Conservation (phyloP, 495 filamentous ascomycete genomes). For the Aspergillus leporis region DNA sequence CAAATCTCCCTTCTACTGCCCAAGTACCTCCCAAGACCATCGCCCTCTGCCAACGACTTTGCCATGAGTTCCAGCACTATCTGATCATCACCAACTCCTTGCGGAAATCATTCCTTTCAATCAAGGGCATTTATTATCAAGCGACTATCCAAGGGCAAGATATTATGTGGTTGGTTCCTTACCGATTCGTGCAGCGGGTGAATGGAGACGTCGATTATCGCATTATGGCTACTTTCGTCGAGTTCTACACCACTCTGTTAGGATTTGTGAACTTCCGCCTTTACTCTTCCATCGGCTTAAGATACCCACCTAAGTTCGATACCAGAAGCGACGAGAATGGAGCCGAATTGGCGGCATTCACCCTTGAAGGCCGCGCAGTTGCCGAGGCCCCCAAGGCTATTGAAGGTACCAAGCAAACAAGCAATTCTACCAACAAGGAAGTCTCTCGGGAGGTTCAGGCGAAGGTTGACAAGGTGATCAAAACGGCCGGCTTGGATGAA, state of each 20-base stretch:
- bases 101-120: conserved; percentile 93
- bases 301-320: conserved; percentile 95
- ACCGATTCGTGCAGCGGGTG: conserved; percentile 91
- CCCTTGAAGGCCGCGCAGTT: conserved; percentile 71
- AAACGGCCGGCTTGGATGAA: conserved; percentile 43
- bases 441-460: conserved; percentile 51
- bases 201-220: conserved; percentile 94
- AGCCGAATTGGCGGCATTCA: conserved; percentile 90
- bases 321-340: conserved; percentile 80
- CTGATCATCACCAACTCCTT: conserved; percentile 86
- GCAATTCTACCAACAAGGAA: conserved; percentile 44
- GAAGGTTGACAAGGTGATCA: conserved; percentile 55
- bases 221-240: conserved; percentile 98
- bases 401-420: conserved; percentile 48
- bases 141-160: conserved; percentile 98
- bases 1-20: conserved; percentile 86
- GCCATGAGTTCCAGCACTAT: conserved; percentile 95
- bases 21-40: conserved; percentile 91
- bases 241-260: conserved; percentile 95
- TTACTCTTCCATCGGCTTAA: conserved; percentile 84
- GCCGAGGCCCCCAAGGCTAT: conserved; percentile 54
- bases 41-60: conserved; percentile 84
- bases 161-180: conserved; percentile 94
- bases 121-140: conserved; percentile 99
- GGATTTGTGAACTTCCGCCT: conserved; percentile 94